Evolutionary conservation across 768 basidiomycete genomes (phyloP), one percentile per base, ranked within the genome.

Genomic region (Agaricus sinodeliciosus): DNA sequence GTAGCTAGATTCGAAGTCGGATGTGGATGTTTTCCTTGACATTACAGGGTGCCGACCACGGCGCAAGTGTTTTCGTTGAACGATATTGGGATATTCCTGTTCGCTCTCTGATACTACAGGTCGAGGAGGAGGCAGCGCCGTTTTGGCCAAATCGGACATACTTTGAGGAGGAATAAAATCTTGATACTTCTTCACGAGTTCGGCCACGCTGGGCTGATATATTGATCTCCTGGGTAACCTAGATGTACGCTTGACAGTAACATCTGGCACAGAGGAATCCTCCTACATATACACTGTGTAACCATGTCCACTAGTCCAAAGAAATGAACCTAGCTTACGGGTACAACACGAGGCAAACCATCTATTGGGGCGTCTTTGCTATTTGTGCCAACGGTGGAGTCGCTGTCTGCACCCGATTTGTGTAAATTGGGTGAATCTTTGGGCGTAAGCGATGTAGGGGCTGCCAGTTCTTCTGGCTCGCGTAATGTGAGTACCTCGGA

Each of bases 1-100:
- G 68, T 94, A 95, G 43, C 93, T 83, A 51, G 87, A 82, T 68
- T 95, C 94, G 49, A 91, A 91, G 63, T 95, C 94, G 5, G 93
- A 94, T 9, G 75, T 74, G 8, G 85, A 84, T 36, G 80, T 68
- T 57, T 81, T 82, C 62, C 73, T 77, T 12, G 36, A 74, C 19
- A 48, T 11, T 28, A 45, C 52, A 35, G 52, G 77, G 60, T 81
- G 80, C 54, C 79, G 74, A 31, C 72, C 72, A 58, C 63, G 74
- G 35, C 81, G 76, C 16, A 70, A 50, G 4, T 72, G 62, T 15
- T 76, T 77, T 51, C 65, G 66, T 35, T 64, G 68, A 26, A 67
- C 50, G 34, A 67, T 64, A 16, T 71, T 57, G 4, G 71, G 60
- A 51, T 78, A 79, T 61, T 90, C 87, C 58, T 85, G 83, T 51